These are phyloP conservation scores for Podaxis pistillaris DNA, from an alignment of 768 basidiomycete species.

Conservation along the genomic window DNA sequence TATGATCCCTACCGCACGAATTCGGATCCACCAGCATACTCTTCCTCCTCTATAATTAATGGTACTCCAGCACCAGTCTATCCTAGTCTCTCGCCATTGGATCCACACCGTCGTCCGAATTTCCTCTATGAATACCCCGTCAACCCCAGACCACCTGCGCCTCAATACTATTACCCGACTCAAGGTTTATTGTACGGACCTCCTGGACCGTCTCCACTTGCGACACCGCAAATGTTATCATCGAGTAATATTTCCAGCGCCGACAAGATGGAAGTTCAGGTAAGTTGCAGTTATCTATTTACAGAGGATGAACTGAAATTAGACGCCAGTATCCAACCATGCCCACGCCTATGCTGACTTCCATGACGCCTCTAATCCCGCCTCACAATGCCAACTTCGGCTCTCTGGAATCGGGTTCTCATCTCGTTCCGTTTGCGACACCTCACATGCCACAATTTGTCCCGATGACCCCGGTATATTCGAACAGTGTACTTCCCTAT, in stretches of 20 bases:
- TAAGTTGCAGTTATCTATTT: background rate
- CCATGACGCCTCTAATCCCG: constrained; percentile 7
- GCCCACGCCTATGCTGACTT: constrained; percentile 8
- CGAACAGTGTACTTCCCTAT: constrained; percentile 6
- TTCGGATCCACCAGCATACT: constrained; percentile 12
- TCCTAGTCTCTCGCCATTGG: constrained; percentile 5
- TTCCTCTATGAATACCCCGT: constrained; percentile 12
- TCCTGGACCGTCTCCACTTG: constrained; percentile 6
- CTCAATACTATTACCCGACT: constrained; percentile 14
- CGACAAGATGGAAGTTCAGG: constrained; percentile 13
- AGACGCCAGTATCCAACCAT: constrained; percentile 1
- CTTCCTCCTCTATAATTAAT: constrained; percentile 6
- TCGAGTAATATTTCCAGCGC: constrained; percentile 1
- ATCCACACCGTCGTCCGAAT: constrained; percentile 9
- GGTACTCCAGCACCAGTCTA: background rate
- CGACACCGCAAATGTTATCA: constrained; percentile 5
- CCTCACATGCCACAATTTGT: constrained; percentile 6
- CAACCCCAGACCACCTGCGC: constrained; percentile 6
- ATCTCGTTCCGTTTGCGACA: constrained; percentile 8
- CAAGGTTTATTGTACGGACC: constrained; percentile 12
- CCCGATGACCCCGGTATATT: constrained; percentile 8
- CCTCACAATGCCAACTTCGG: constrained; percentile 46
- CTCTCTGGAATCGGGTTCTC: background rate
- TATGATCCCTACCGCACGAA: constrained; percentile 14
- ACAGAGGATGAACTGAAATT: background rate